Evolutionary conservation across 2,329 filamentous ascomycete genomes (phyloP), one percentile per base, ranked within the genome.

Genomic region (Trichoderma semiorbis): DNA sequence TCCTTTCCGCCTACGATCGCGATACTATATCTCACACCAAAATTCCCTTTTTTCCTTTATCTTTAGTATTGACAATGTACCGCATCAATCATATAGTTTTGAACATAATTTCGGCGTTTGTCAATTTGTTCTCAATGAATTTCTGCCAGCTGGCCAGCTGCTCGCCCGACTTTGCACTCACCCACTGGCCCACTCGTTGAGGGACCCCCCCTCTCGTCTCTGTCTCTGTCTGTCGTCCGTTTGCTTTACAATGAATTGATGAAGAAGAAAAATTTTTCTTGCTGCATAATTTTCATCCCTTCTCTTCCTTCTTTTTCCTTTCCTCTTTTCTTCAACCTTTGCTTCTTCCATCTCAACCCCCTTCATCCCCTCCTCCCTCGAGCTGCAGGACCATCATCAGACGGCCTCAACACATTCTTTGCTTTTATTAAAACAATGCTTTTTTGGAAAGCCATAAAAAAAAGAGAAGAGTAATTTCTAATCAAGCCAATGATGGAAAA

Each of bases 121-220:
- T 30, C 34, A 26, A 28, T 16, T 34, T 6, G 34, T 16, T n/a
- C 39, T 28, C 39, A 21, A 61, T 34, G 28, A n/a, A 21, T 39
- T 32, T 53, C 66, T 69, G 66, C 66, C 66, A 69, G 66, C 68
- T 70, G 68, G 68, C 68, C 58, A 63, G 21, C 43, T 55, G 68
- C 68, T 70, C 43, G 58, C 43, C 28, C 28, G 18, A 43, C 16
- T 43, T 64, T 57, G 50, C 68, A 63, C 60, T 57, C 68, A 57
- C 68, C 58, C 58, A 39, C 47, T 24, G 30, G 47, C 24, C 68
- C 60, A 28, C 68, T 43, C n/a, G 24, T n/a, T 14, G 39, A 69
- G 8, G 7, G 24, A 2, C 21, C 7, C 36, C 32, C 65, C 24
- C 47, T 16, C 57, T 32, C 21, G 16, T 4, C 16, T 39, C 16